Evolutionary conservation across 257 asterid genomes (phyloP), one percentile per base, ranked within the genome.

Genomic region (Voacanga thouarsii): DNA sequence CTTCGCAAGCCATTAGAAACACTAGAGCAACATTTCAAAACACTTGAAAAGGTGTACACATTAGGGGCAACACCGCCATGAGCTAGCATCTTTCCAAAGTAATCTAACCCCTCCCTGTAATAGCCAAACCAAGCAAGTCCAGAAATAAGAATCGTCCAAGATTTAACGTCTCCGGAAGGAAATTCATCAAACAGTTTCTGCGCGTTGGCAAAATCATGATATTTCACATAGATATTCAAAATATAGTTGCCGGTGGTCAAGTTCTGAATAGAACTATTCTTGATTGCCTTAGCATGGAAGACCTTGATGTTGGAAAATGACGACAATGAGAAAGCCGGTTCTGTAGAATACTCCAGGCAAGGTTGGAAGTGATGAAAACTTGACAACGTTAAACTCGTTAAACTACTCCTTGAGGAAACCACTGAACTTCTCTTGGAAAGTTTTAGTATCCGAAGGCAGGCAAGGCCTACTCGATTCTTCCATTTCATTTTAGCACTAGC

Each of bases 101-200:
- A 82, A 39, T 70, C 81, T 84, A 92, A 67, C 39, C 92, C 94
- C 55, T 71, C 78, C 81, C 78, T 16, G 74, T 84, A 76, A 73
- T 28, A 78, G 69, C 94, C 90, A 67, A 39, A 64, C 81, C 86
- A 80, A 41, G 87, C 81, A 37, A 89, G 85, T 23, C 92, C 92
- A 18, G 97, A 89, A 28, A 92, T 83, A 71, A 92, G 85, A 61
- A 85, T 74, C 33, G 97, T 92, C 97, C 97, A 92, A 6, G 94
- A 87, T 59, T 85, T 82, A 69, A 91, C 96, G 86, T 92, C 92
- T 83, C 87, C 86, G 39, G 82, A 41, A 64, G 90, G 86, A 82
- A 91, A 86, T 91, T 91, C 97, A 19, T 86, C 94, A 80, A 92
- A 92, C 92, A 92, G 77, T 55, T 87, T 91, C 79, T 82, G 74